These are phyloP conservation scores for Fragaria nilgerrensis DNA, from an alignment of 306 rosid species.

Conservation along the genomic window DNA sequence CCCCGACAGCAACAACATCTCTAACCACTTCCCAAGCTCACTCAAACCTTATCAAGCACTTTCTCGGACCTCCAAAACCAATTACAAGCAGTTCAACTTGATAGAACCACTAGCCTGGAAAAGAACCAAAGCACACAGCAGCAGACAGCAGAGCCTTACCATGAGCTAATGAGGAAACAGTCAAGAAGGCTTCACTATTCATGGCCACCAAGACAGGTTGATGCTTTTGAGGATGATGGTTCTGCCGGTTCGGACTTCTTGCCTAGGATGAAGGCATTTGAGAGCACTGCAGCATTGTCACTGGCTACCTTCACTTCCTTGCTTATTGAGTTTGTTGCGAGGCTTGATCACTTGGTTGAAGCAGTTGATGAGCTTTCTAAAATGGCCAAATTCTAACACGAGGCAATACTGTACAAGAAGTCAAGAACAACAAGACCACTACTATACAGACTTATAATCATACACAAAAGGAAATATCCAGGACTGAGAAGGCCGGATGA, in stretches of 20 bases:
- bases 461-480: neutral
- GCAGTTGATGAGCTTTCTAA: conserved; percentile 62
- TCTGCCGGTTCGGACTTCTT: conserved; percentile 25
- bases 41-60: conserved; percentile 27
- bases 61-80: conserved; percentile 16
- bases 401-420: neutral
- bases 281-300: conserved; percentile 58
- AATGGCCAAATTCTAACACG: conserved; percentile 60
- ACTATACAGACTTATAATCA: neutral
- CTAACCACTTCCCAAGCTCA: conserved; percentile 39
- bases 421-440: neutral
- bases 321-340: conserved; percentile 68
- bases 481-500: neutral
- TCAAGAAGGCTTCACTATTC: conserved; percentile 59
- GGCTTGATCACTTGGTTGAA: conserved; percentile 70
- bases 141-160: conserved; percentile 33
- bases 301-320: conserved; percentile 63
- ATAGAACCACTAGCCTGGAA: conserved; percentile 15
- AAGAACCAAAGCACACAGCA: conserved; percentile 21
- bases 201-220: conserved; percentile 62
- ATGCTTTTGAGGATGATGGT: conserved; percentile 50
- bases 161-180: conserved; percentile 48
- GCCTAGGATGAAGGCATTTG: conserved; percentile 48
- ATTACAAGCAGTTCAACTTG: conserved; percentile 18
- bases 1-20: conserved; percentile 19